Percentiles rank a stretch among this genome's conserved stretches.
phyloP scores from a whole-genome alignment of 768 basidiomycete species.

The Trametes maxima region DNA sequence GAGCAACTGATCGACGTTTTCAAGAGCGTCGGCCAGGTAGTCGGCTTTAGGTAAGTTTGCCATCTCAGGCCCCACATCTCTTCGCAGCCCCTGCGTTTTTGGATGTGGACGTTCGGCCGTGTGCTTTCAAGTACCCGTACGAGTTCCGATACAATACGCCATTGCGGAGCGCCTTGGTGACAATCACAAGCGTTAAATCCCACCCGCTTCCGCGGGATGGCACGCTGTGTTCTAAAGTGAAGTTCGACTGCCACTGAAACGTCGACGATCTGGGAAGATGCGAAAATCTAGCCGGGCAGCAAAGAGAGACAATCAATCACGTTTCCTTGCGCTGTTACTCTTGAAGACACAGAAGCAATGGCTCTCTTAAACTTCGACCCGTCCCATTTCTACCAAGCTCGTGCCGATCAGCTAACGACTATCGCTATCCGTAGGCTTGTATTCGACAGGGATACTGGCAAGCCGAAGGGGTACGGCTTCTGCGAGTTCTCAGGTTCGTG shows the following conservation, averaged over 20 bases:
- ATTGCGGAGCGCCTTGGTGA: too few species aligned
- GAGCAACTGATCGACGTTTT: constrained; percentile 88
- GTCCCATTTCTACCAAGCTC: background rate
- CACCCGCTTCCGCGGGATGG: too few species aligned
- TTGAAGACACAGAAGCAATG: too few species aligned
- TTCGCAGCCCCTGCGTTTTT: background rate
- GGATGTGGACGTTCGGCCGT: background rate
- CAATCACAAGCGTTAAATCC: too few species aligned
- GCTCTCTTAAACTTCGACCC: background rate
- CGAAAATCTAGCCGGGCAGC: too few species aligned
- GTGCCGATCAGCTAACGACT: background rate
- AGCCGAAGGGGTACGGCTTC: constrained; percentile 92
- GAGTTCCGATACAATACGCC: too few species aligned
- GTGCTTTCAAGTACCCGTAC: too few species aligned
- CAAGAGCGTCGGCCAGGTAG: constrained; percentile 84
- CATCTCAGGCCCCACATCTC: background rate
- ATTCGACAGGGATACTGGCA: constrained; percentile 91
- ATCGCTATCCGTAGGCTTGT: constrained; percentile 59
- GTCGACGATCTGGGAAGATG: too few species aligned
- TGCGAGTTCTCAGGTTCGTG: constrained; percentile 85
- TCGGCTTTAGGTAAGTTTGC: constrained; percentile 73
- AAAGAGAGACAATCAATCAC: too few species aligned
- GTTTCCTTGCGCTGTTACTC: too few species aligned
- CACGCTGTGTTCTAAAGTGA: too few species aligned
- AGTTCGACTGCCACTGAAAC: too few species aligned